Base-by-base conservation (phyloP, 208 protist species). In the Acanthamoeba culbertsoni region DNA sequence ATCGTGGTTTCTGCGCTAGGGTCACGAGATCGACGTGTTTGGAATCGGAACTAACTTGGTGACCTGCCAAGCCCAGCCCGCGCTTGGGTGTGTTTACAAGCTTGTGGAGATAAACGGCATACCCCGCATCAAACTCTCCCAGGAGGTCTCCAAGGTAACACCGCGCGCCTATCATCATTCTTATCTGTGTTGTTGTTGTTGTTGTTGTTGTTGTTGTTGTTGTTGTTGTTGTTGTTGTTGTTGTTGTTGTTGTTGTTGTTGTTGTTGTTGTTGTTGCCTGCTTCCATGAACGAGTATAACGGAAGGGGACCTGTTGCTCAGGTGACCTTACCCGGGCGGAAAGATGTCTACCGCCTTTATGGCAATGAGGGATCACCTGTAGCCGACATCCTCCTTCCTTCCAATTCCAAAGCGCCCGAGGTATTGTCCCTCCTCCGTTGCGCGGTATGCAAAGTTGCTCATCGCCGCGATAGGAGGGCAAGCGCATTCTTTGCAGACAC, bases 51-150 rank as follows among this genome's bases (percentile, higher is more conserved):
- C 98, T 0, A 94, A 98, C 45, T 48, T 99, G 0, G 98, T 98
- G 5, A 98, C 97, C 1, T 98, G 97, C 68, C 86, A 98, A 63
- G 63, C 93, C 31, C 97, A 98, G 59, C 97, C 98, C 51, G 98
- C 98, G 5, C 95, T 99, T 0, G 98, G 98, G 23, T 96, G 97
- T 92, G 98, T 99, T 3, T 99, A 98, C 93, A 99, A 99, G 94
- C 48, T 98, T 0, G 97, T 98, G 0, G 96, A 98, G 77, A 91
- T 98, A 18, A 51, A 97, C 35, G 96, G 95, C 28, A 37, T 48
- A 26, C 96, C 98, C 20, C 73, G 97, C 62, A 98, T 98, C 71
- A 98, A 98, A 94, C 42, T 98, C 8, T 97, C 94, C 8, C 88
- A 96, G 62, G 95, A 92, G 26, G 75, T 96, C 6, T 89, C 42